phyloP scores from a whole-genome alignment of 2,329 filamentous ascomycete species.

The Sordariomycetes sp. region DNA sequence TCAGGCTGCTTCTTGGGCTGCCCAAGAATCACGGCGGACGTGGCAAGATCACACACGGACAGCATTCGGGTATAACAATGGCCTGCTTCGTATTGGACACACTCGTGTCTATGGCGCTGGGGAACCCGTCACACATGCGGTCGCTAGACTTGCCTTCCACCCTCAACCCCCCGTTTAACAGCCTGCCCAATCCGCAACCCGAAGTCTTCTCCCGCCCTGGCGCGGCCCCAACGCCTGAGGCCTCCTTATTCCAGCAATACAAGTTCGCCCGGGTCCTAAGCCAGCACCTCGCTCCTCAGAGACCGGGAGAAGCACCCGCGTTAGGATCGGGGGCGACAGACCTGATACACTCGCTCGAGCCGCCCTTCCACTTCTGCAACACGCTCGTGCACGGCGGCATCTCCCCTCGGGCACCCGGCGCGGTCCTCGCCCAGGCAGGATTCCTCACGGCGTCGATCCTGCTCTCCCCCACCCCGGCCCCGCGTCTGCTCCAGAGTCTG shows the following conservation, averaged over 20 bases:
- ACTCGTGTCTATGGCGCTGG: slow-evolving; percentile 35
- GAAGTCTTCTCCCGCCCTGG: neutral
- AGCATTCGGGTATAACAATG: slow-evolving; percentile 18
- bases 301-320: slow-evolving; percentile 10
- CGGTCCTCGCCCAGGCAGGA: neutral
- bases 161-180: slow-evolving; percentile 24
- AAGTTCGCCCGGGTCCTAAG: neutral
- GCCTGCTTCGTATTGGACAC: slow-evolving; percentile 52
- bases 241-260: slow-evolving; percentile 1
- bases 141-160: slow-evolving; percentile 20
- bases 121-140: slow-evolving; percentile 32
- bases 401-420: neutral
- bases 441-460: slow-evolving; percentile 2
- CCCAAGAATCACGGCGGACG: neutral
- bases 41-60: slow-evolving; percentile 5
- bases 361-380: slow-evolving; percentile 6
- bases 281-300: slow-evolving; percentile 5
- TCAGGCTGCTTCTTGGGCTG: slow-evolving; percentile 24
- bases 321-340: neutral
- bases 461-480: neutral
- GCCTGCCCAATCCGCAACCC: neutral
- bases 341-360: slow-evolving; percentile 6
- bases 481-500: slow-evolving; percentile 9
- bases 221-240: neutral
- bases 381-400: neutral